Conservation (phyloP, 176 grass and related monocot species). For the Ampelocalamus luodianensis region DNA sequence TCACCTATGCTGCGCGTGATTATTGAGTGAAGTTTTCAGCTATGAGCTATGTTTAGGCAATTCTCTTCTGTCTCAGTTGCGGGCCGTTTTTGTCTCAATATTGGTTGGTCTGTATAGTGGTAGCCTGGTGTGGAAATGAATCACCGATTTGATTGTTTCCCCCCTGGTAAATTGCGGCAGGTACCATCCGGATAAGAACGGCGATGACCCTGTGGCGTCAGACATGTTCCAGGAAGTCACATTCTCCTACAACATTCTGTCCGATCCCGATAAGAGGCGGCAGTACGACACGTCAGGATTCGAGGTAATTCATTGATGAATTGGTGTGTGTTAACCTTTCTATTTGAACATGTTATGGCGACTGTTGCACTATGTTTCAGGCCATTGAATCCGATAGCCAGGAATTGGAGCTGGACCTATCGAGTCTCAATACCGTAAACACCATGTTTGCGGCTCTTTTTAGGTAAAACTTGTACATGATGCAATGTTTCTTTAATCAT, state of each 20-base stretch:
- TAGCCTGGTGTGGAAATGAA: neutral
- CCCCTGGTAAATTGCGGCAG: conserved; percentile 38
- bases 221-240: conserved; percentile 95
- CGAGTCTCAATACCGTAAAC: conserved; percentile 92
- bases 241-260: conserved; percentile 92
- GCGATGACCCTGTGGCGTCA: conserved; percentile 78
- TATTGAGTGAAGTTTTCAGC: conserved; percentile 12
- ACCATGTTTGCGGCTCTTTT: conserved; percentile 98
- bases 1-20: neutral
- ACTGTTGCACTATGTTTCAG: conserved; percentile 46
- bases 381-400: conserved; percentile 87
- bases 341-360: neutral
- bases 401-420: conserved; percentile 96
- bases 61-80: neutral
- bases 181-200: conserved; percentile 98
- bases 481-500: conserved; percentile 13
- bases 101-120: neutral
- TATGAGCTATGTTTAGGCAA: neutral
- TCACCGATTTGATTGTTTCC: neutral
- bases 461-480: conserved; percentile 55
- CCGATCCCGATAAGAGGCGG: conserved; percentile 80
- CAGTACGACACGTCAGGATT: conserved; percentile 92
- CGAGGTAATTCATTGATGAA: conserved; percentile 55
- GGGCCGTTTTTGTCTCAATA: neutral
- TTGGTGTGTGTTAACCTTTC: neutral